Base-by-base conservation (phyloP, 2,329 filamentous ascomycete genomes). In the Aspergillus fumigatiaffinis region DNA sequence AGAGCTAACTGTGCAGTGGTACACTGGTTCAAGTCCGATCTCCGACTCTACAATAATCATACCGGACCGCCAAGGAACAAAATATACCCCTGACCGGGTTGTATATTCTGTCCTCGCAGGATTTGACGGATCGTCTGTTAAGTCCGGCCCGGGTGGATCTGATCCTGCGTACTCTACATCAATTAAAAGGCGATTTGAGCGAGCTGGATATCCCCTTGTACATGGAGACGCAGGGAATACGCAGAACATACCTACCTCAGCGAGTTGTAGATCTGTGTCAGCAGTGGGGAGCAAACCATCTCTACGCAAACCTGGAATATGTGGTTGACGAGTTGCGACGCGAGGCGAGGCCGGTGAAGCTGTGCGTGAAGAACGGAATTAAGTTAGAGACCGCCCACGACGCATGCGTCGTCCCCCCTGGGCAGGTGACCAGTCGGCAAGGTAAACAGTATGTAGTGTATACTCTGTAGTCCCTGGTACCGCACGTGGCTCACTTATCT, bases 1-100 rank as follows among this genome's bases (percentile, higher is more conserved):
- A 60, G 75, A 1, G 76, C 81, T 0, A 83, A 83, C 29, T 77
- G 84, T 26, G 84, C 87, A 0, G 87, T 96, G 0, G 84, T 96
- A 0, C 90, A 96, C 74, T 96, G 92, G 92, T 96, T 93, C 79
- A 95, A 94, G 75, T 86, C 84, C 67, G 92, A 96, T 71, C 75
- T 96, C 52, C 83, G 92, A 2, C 80, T 83, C 1, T 73, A 76
- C 0, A 92, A 97, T 71, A 96, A 96, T 70, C 87, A 0, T 86
- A 83, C 55, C 76, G 85, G 56, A 80, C 82, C 51, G 90, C 91
- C 1, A 86, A 84, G 57, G 81, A 85, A 41, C 80, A 84, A n/a
- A 82, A 83, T 0, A 81, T 92, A 0, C 88, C 91, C 1, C 76
- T 96, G 41, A 83, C 96, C 41, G 84, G 85, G 55, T 73, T 96